phyloP scores from a whole-genome alignment of 352 stramenopile species.

The Aphanomyces euteiches region DNA sequence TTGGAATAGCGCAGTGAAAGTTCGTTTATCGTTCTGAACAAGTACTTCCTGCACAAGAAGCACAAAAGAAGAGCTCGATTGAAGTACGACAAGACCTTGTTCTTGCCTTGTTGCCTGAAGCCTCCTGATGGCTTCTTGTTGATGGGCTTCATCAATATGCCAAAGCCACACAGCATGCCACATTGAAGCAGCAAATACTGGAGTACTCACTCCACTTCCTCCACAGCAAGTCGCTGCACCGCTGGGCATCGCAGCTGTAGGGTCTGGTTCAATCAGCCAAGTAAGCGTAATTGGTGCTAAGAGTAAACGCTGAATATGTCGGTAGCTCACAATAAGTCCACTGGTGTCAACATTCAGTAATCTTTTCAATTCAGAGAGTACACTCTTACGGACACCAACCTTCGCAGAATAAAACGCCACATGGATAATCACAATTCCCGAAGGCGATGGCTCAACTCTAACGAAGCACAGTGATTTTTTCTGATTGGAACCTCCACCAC shows the following conservation, averaged over 20 bases:
- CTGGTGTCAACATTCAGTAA: constrained; percentile 57
- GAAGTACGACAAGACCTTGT: constrained; percentile 10
- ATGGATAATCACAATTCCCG: constrained; percentile 71
- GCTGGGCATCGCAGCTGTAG: constrained; percentile 43
- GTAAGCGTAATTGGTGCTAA: neutral
- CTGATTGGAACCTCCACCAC: constrained; percentile 18
- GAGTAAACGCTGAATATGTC: constrained; percentile 65
- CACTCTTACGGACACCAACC: constrained; percentile 53
- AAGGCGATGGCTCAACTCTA: constrained; percentile 73
- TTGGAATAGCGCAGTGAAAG: constrained; percentile 72
- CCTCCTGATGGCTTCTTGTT: constrained; percentile 19
- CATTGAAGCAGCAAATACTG: constrained; percentile 82
- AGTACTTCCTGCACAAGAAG: constrained; percentile 54
- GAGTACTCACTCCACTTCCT: constrained; percentile 67
- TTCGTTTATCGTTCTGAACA: constrained; percentile 69
- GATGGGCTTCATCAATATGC: constrained; percentile 44
- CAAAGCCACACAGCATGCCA: constrained; percentile 85
- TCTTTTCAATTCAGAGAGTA: constrained; percentile 68
- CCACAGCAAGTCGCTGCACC: constrained; percentile 49
- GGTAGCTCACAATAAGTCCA: constrained; percentile 57
- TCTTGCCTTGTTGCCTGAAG: constrained; percentile 5
- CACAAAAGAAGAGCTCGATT: constrained; percentile 17
- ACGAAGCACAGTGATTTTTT: constrained; percentile 74
- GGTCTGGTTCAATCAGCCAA: constrained; percentile 31
- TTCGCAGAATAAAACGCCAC: constrained; percentile 84